These are phyloP conservation scores for Phytophthora fragariae DNA, from an alignment of 352 stramenopile species.

Conservation along the genomic window DNA sequence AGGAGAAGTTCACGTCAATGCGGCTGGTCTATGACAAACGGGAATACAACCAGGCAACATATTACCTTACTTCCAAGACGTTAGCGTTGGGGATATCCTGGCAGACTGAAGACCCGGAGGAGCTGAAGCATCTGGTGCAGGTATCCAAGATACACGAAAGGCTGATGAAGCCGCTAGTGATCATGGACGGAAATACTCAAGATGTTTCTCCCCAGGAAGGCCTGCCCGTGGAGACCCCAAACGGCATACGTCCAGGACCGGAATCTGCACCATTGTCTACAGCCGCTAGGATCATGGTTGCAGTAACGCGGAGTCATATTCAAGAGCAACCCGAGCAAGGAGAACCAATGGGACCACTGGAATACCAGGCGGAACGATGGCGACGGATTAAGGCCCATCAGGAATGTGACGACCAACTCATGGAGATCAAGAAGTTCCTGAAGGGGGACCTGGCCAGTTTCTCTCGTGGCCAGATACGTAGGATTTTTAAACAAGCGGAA, in stretches of 20 bases:
- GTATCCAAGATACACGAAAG: constrained; percentile 5
- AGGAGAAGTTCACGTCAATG: too few species aligned
- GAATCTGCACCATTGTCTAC: background rate
- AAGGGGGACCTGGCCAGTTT: background rate
- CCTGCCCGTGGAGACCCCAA: background rate
- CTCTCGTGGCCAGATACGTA: too few species aligned
- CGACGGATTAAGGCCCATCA: too few species aligned
- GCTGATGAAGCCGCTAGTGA: background rate
- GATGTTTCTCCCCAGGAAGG: background rate
- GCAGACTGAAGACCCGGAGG: background rate
- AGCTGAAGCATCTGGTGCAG: background rate
- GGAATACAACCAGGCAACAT: too few species aligned
- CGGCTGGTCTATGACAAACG: too few species aligned
- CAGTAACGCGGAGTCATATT: background rate
- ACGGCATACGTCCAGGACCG: background rate
- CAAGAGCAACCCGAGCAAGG: background rate
- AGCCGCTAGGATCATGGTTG: background rate
- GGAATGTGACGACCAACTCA: too few species aligned
- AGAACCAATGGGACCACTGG: too few species aligned
- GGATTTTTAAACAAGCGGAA: background rate
- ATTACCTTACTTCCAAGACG: too few species aligned
- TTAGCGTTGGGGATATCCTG: background rate
- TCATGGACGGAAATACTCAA: background rate
- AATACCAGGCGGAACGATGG: too few species aligned
- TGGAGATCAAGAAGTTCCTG: constrained; percentile 7